Percentiles rank a stretch among this genome's conserved stretches.
These are phyloP conservation scores for Yamadazyma jaroonii DNA, from an alignment of 1,139 yeast genomes.

Conservation along the genomic window DNA sequence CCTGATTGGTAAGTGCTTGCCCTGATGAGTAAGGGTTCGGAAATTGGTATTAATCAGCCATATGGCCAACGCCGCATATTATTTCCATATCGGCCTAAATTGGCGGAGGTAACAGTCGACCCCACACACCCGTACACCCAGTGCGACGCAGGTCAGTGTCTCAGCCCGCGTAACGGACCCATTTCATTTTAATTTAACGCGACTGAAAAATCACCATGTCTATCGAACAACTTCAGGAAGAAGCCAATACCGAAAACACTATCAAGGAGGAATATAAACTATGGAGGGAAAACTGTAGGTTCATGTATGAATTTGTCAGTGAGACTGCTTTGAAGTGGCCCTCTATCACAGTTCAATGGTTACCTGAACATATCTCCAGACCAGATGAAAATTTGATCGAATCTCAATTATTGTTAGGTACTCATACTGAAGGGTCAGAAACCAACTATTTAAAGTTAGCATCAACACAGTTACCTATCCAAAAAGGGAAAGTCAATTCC, in stretches of 20 bases:
- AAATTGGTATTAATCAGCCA: too few relatives aligned
- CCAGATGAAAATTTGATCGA: conserved; percentile 36
- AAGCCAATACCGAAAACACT: conserved; percentile 34
- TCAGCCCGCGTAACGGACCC: too few relatives aligned
- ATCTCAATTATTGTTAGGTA: conserved; percentile 64
- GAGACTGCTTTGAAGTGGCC: conserved; percentile 84
- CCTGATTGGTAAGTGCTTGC: too few relatives aligned
- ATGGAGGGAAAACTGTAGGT: conserved; percentile 78
- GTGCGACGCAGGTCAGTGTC: too few relatives aligned
- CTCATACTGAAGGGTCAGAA: conserved; percentile 83
- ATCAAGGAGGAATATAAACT: conserved; percentile 69
- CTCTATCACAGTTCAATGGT: conserved; percentile 73
- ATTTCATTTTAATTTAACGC: neutral
- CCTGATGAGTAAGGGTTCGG: too few relatives aligned
- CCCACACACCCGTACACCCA: too few relatives aligned
- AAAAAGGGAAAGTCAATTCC: conserved; percentile 30
- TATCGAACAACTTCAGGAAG: conserved; percentile 15
- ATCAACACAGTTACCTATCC: conserved; percentile 61
- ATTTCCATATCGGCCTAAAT: too few relatives aligned
- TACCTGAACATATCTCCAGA: conserved; percentile 43
- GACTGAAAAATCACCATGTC: conserved; percentile 6
- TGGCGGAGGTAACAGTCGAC: too few relatives aligned
- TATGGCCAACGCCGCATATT: too few relatives aligned
- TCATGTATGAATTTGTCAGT: conserved; percentile 76
- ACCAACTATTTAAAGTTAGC: conserved; percentile 78